phyloP scores from a whole-genome alignment of 2,329 filamentous ascomycete genomes.

The Penicillium polonicum region DNA sequence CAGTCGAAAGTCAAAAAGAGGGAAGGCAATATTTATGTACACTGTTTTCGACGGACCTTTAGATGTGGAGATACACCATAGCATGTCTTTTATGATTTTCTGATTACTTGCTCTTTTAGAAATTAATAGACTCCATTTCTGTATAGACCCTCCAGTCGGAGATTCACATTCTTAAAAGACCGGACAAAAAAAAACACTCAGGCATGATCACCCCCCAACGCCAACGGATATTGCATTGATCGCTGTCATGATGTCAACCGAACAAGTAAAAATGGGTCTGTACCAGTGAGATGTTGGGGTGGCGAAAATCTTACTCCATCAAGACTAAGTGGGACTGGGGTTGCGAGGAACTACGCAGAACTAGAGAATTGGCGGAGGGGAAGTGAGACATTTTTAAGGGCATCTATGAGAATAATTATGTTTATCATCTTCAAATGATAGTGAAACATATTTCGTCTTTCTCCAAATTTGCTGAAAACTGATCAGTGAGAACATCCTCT shows the following conservation, averaged over 20 bases:
- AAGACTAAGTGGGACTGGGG: conserved; percentile 5
- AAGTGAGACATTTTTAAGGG: conserved; percentile 13
- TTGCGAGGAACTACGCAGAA: conserved; percentile 4
- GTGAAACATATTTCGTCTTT: background rate
- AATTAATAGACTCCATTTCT: background rate
- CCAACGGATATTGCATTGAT: background rate
- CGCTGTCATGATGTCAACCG: conserved; percentile 7
- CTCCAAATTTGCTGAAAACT: background rate
- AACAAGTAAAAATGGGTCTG: background rate
- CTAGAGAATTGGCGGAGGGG: conserved; percentile 11
- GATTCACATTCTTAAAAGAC: background rate
- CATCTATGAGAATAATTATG: conserved; percentile 1
- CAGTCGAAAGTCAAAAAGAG: background rate
- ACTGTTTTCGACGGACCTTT: background rate
- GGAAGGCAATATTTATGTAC: background rate
- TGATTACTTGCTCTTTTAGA: background rate
- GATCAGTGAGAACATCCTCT: background rate
- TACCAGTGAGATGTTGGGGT: background rate
- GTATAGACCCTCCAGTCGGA: background rate
- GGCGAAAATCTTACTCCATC: conserved; percentile 4
- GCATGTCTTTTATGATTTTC: background rate
- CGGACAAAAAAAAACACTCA: background rate
- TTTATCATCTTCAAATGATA: background rate
- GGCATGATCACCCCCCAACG: background rate
- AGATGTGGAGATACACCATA: background rate